Base-by-base conservation (phyloP, 768 basidiomycete genomes). In the Tylopilus balloui region DNA sequence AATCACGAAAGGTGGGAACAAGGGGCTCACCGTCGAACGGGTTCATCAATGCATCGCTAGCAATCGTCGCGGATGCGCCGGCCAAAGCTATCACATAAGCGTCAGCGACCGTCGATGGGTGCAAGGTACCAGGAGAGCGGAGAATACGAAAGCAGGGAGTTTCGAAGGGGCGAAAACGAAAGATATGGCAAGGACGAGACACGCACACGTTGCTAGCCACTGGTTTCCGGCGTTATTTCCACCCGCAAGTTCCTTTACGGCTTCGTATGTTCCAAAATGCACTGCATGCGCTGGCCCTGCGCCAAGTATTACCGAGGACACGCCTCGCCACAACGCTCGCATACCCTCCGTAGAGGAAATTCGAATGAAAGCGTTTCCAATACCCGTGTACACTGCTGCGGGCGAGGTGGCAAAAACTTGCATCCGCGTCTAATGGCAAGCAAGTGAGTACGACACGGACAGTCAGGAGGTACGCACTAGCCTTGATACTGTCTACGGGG, bases 211-310 rank as follows among this genome's bases (percentile, higher is more conserved):
- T 36, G 93, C 90, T 12, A 88, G 56, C 74, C 88, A 90, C 57
- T 93, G 92, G 62, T 88, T 88, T 36, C 84, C 81, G 45, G 62
- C 70, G 21, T 73, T 64, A 65, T 95, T 92, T 13, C 92, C 94
- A 23, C 94, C 96, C 43, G 81, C 83, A 28, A 95, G 70, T 61
- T 98, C 95, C 69, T 97, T 95, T 20, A 98, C 82, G 7, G 88
- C 84, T 69, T 99, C 96, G 66, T 98, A 86, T 53, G 83, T 88
- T 31, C 94, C 96, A 67, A 98, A 99, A 71, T 99, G 95, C 29
- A 97, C 85, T 7, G 96, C 96, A 65, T 99, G 96, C 4, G 96
- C 96, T 21, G 96, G 96, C 28, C 96, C 96, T 6, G 96, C 96
- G 47, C 96, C 96, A 50, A 96, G 72, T 54, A 94, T 92, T 23